Conservation (phyloP, 768 basidiomycete genomes). For the Psilocybe cubensis region DNA sequence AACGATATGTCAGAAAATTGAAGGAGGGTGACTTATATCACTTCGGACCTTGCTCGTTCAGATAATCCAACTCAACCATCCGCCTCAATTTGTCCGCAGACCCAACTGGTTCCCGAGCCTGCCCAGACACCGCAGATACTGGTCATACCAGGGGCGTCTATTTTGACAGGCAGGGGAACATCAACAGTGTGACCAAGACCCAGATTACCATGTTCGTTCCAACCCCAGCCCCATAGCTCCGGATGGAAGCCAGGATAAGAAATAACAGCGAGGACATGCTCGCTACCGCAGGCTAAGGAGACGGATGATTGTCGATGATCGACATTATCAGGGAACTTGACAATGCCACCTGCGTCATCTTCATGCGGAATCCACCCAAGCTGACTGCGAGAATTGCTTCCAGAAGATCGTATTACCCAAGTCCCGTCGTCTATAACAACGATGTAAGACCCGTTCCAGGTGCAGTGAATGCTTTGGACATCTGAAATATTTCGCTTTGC, state of each 20-base stretch:
- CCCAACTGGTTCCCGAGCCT: slow-evolving; percentile 54
- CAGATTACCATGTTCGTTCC: slow-evolving; percentile 98
- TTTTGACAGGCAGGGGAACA: slow-evolving; percentile 44
- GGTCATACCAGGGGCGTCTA: not conserved
- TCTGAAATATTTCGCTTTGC: slow-evolving; percentile 31
- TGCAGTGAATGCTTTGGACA: slow-evolving; percentile 49
- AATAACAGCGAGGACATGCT: slow-evolving; percentile 69
- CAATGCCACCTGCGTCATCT: slow-evolving; percentile 5
- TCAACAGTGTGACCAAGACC: slow-evolving; percentile 68
- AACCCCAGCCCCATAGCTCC: slow-evolving; percentile 88
- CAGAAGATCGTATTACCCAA: slow-evolving; percentile 42
- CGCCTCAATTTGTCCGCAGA: slow-evolving; percentile 17
- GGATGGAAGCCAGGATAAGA: slow-evolving; percentile 18
- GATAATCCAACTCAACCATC: not conserved
- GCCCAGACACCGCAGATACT: slow-evolving; percentile 39
- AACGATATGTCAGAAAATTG: too few species aligned
- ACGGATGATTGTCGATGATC: slow-evolving; percentile 25
- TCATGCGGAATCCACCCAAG: slow-evolving; percentile 47
- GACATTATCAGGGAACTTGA: slow-evolving; percentile 14
- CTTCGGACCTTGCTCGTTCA: too few species aligned
- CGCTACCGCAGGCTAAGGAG: slow-evolving; percentile 74
- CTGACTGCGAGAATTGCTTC: slow-evolving; percentile 68
- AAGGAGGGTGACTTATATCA: too few species aligned
- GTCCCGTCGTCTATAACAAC: slow-evolving; percentile 26
- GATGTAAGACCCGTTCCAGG: slow-evolving; percentile 82